phyloP scores from a whole-genome alignment of 108 stramenopile genomes.

The Stephanodiscus minutulus region DNA sequence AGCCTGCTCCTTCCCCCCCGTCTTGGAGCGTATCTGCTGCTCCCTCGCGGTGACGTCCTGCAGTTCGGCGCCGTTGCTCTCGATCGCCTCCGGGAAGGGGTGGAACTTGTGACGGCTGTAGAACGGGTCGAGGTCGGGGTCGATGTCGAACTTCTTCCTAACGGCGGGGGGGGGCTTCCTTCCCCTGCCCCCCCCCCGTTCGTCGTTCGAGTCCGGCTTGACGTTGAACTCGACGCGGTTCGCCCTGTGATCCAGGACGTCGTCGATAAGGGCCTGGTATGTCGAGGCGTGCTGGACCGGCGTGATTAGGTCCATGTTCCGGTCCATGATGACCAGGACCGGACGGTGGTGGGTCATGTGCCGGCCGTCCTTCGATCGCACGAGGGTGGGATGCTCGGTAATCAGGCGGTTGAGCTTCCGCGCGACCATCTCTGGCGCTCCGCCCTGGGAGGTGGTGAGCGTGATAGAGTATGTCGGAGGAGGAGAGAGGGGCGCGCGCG shows the following conservation, averaged over 20 bases:
- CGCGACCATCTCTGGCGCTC: constrained; percentile 96
- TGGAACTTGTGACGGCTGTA: constrained; percentile 89
- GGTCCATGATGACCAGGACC: constrained; percentile 94
- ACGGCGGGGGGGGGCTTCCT: constrained; percentile 49
- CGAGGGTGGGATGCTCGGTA: constrained; percentile 80
- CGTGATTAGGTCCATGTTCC: constrained; percentile 92
- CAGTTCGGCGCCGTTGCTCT: constrained; percentile 92
- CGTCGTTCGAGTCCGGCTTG: constrained; percentile 23
- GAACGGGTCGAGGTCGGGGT: constrained; percentile 90
- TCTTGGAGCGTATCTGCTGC: constrained; percentile 77
- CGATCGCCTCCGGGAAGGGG: constrained; percentile 97
- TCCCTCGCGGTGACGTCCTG: constrained; percentile 87
- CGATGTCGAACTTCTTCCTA: constrained; percentile 91
- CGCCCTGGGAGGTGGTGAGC: constrained; percentile 76
- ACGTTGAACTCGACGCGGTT: constrained; percentile 92
- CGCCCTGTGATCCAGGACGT: constrained; percentile 86
- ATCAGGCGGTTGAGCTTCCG: constrained; percentile 86
- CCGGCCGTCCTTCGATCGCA: constrained; percentile 30
- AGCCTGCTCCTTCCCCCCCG: constrained; percentile 49
- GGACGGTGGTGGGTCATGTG: constrained; percentile 66
- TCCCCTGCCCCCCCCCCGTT: constrained; percentile 34
- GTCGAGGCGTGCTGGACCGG: constrained; percentile 92
- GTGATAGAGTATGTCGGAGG: no score
- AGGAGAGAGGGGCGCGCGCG: no score
- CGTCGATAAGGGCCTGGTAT: constrained; percentile 96